These are phyloP conservation scores for Cornus florida DNA, from an alignment of 148 eudicot species.

Conservation along the genomic window DNA sequence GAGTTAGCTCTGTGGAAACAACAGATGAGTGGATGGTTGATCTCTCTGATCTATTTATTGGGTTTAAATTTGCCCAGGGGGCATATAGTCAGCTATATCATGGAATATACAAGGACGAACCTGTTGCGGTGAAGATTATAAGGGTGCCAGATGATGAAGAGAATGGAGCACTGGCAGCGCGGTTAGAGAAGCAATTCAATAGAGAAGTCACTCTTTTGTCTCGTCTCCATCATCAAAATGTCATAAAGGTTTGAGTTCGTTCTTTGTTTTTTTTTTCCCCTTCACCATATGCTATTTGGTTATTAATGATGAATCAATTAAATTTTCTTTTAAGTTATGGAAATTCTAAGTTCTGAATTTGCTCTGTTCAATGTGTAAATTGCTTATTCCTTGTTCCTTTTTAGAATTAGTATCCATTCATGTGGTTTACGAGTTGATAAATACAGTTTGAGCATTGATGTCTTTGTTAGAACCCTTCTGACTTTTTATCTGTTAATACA, in stretches of 20 bases:
- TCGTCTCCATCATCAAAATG: no score
- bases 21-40: slow-evolving; percentile 74
- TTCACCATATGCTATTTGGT: not conserved
- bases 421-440: no score
- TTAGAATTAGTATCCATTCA: not conserved
- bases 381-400: not conserved
- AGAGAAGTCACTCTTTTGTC: no score
- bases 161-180: slow-evolving; percentile 49
- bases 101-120: slow-evolving; percentile 72
- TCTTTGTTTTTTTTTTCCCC: no score
- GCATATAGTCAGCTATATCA: slow-evolving; percentile 81
- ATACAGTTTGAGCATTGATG: no score
- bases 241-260: no score
- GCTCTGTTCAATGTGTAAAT: not conserved
- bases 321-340: not conserved
- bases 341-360: not conserved
- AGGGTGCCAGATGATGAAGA: slow-evolving; percentile 83
- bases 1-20: slow-evolving; percentile 69
- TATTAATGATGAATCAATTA: not conserved
- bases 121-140: slow-evolving; percentile 84
- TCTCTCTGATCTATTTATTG: slow-evolving; percentile 70
- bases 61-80: slow-evolving; percentile 83
- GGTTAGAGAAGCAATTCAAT: slow-evolving; percentile 73
- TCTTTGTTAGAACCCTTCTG: no score
- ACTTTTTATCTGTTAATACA: slow-evolving; percentile 19